These are phyloP conservation scores for Aspergillus ustus DNA, from an alignment of 2,329 filamentous ascomycete species.

Conservation along the genomic window DNA sequence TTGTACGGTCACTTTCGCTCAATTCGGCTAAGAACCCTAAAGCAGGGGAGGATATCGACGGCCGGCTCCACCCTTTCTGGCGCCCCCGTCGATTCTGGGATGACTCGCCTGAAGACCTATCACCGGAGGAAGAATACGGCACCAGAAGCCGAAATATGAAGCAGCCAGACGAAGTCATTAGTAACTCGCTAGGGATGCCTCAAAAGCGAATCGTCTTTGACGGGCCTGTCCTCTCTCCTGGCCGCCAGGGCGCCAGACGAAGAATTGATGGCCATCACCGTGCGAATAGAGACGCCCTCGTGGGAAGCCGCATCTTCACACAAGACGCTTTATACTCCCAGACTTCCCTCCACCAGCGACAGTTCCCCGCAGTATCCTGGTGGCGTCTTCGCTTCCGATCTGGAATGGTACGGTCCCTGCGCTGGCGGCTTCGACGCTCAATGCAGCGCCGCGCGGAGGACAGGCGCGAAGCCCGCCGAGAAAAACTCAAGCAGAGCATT, in stretches of 20 bases:
- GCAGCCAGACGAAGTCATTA: conserved; percentile 50
- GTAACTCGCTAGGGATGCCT: conserved; percentile 62
- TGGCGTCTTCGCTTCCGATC: conserved; percentile 56
- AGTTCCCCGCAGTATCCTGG: conserved; percentile 42
- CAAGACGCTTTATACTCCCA: conserved; percentile 34
- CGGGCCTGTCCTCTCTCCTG: conserved; percentile 42
- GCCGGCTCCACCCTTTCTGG: conserved; percentile 65
- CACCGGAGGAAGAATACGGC: conserved; percentile 13
- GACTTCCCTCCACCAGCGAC: conserved; percentile 37
- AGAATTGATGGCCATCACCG: conserved; percentile 30
- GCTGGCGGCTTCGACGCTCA: conserved; percentile 51
- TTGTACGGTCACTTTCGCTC: conserved; percentile 45
- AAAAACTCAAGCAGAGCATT: conserved; percentile 60
- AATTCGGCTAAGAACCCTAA: conserved; percentile 49
- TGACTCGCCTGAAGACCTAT: conserved; percentile 51
- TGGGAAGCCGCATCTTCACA: conserved; percentile 32
- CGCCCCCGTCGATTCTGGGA: conserved; percentile 68
- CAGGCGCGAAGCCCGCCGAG: conserved; percentile 57
- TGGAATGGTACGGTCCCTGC: conserved; percentile 55
- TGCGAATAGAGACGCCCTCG: conserved; percentile 38
- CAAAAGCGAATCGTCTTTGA: conserved; percentile 51
- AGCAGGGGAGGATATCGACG: conserved; percentile 50
- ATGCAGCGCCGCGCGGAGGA: conserved; percentile 49
- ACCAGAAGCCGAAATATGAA: conserved; percentile 10
- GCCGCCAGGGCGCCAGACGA: conserved; percentile 37